A percentile compares a stretch with the other conserved stretches of the same genome.
Conservation (phyloP, 495 filamentous ascomycete species). For the Talaromyces trachyspermus region DNA sequence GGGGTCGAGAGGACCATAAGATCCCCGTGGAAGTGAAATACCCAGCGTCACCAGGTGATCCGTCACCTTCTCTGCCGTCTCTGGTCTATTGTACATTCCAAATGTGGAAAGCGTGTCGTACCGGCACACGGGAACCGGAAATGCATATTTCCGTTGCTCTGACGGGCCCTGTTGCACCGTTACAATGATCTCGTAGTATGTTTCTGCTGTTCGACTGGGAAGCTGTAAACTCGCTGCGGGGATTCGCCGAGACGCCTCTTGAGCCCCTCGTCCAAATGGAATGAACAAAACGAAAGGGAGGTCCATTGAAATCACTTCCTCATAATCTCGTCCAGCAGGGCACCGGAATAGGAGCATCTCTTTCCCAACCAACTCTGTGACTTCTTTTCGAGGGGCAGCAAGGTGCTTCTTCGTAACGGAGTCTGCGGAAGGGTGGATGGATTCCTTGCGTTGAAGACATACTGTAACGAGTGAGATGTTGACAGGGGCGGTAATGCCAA, state of each 20-base stretch:
- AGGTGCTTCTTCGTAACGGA: constrained; percentile 87
- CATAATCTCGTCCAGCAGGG: constrained; percentile 70
- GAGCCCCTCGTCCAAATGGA: constrained; percentile 82
- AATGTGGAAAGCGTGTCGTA: constrained; percentile 98
- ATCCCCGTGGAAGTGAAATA: constrained; percentile 90
- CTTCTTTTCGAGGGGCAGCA: constrained; percentile 86
- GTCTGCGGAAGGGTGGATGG: constrained; percentile 93
- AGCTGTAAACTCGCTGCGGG: constrained; percentile 90
- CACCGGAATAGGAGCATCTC: constrained; percentile 90
- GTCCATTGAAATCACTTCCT: constrained; percentile 93
- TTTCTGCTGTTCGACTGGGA: constrained; percentile 86
- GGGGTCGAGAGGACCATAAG: constrained; percentile 90
- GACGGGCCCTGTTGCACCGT: constrained; percentile 84
- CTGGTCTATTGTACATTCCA: constrained; percentile 97
- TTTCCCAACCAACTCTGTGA: constrained; percentile 86
- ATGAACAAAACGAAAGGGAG: constrained; percentile 96
- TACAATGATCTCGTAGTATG: constrained; percentile 93
- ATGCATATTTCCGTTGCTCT: constrained; percentile 81
- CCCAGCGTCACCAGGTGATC: constrained; percentile 90
- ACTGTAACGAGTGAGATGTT: constrained; percentile 90
- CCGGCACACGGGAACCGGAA: constrained; percentile 82
- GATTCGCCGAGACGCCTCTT: constrained; percentile 79
- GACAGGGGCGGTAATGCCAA: constrained; percentile 80
- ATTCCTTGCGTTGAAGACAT: constrained; percentile 85
- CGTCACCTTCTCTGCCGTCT: constrained; percentile 72